Conservation (phyloP, 352 stramenopile species). For the Poterioochromonas sp. region DNA sequence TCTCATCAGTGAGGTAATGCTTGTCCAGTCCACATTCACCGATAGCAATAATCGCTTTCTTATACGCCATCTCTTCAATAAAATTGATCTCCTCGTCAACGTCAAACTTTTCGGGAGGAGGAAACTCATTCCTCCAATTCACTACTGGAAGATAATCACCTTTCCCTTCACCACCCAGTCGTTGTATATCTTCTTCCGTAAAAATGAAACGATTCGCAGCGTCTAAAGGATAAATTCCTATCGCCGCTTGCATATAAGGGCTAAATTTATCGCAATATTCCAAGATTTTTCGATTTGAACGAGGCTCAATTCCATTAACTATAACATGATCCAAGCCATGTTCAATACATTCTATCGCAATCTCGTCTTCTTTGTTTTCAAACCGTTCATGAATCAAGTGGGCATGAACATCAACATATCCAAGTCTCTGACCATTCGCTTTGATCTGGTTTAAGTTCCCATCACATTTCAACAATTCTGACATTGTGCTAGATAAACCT, state of each 20-base stretch:
- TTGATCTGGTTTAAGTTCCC: too few relatives aligned
- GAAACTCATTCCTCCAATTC: slow-evolving; percentile 37
- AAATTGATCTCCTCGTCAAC: slow-evolving; percentile 42
- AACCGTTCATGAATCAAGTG: slow-evolving; percentile 41
- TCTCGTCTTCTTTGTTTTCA: slow-evolving; percentile 33
- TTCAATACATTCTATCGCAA: slow-evolving; percentile 28
- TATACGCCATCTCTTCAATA: slow-evolving; percentile 33
- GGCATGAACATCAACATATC: slow-evolving; percentile 39
- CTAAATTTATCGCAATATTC: slow-evolving; percentile 38
- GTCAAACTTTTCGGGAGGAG: slow-evolving; percentile 39
- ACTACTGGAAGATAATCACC: neutral
- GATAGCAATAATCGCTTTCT: slow-evolving; percentile 37
- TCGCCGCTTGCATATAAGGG: slow-evolving; percentile 35
- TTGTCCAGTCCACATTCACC: slow-evolving; percentile 40
- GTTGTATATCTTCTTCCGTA: slow-evolving; percentile 23
- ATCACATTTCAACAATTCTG: too few relatives aligned
- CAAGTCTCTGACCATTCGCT: neutral
- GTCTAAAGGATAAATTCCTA: slow-evolving; percentile 42
- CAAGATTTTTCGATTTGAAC: slow-evolving; percentile 39
- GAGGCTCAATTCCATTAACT: slow-evolving; percentile 41
- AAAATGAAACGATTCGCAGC: slow-evolving; percentile 37
- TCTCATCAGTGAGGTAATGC: slow-evolving; percentile 38
- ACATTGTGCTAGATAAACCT: too few relatives aligned
- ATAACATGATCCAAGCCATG: slow-evolving; percentile 39
- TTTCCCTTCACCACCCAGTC: neutral